Evolutionary conservation across 2,329 filamentous ascomycete species (phyloP).

Genomic region (Fusarium chaquense): DNA sequence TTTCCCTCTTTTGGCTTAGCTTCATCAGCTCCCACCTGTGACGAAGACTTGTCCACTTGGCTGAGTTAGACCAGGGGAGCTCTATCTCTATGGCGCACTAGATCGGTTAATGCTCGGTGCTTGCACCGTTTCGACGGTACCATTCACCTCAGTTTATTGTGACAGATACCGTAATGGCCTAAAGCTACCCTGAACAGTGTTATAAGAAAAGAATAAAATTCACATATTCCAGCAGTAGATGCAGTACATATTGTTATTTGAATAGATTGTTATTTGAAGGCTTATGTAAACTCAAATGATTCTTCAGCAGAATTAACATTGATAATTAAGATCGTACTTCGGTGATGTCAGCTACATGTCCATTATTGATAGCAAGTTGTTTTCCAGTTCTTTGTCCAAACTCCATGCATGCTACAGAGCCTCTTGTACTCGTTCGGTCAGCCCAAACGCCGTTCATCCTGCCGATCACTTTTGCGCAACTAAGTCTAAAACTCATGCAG

Average conservation of each 20-base stretch:
- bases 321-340: not conserved
- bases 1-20: conserved; percentile 43
- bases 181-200: conserved; percentile 12
- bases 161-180: conserved; percentile 3
- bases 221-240: not conserved
- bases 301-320: not conserved
- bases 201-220: not conserved
- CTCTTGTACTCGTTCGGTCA: not conserved
- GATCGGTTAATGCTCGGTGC: conserved; percentile 43
- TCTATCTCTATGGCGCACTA: conserved; percentile 1
- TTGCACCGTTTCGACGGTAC: not conserved
- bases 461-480: not conserved
- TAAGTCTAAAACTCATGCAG: not conserved
- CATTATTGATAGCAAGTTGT: not conserved
- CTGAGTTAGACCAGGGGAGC: conserved; percentile 39
- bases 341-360: not conserved
- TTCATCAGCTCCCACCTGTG: conserved; percentile 26
- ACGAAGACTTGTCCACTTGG: conserved; percentile 24
- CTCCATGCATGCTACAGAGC: no score
- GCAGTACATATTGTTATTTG: not conserved
- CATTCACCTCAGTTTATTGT: not conserved
- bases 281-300: not conserved
- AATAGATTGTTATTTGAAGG: not conserved
- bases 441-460: not conserved
- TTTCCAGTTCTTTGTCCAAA: not conserved